A percentile compares a stretch with the other conserved stretches of the same genome.
These are phyloP conservation scores for Firmiana major DNA, from an alignment of 345 rosid genomes.

Conservation along the genomic window DNA sequence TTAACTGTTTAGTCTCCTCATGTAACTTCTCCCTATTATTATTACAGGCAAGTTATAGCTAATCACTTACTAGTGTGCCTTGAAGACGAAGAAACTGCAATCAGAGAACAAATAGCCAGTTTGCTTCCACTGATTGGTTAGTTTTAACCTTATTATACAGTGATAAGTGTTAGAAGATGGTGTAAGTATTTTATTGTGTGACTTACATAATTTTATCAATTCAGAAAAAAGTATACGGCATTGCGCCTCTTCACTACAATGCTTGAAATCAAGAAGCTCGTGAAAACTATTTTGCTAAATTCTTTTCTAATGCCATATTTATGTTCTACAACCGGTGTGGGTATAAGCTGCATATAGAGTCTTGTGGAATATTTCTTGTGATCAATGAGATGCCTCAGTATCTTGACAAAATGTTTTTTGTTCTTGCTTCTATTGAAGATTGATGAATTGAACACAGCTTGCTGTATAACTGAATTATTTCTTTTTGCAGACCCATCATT, in stretches of 20 bases:
- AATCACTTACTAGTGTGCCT: conserved; percentile 57
- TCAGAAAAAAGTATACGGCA: neutral
- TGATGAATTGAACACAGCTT: neutral
- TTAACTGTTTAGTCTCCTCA: conserved; percentile 11
- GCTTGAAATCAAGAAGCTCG: too few species aligned
- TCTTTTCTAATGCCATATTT: neutral
- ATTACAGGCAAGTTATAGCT: conserved; percentile 65
- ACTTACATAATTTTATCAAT: neutral
- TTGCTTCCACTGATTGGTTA: conserved; percentile 65
- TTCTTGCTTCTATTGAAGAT: neutral
- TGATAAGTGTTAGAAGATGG: neutral
- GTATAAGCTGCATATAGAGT: neutral
- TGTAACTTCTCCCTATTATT: conserved; percentile 14
- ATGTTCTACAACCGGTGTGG: neutral
- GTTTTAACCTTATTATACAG: conserved; percentile 20
- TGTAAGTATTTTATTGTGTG: neutral
- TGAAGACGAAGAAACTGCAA: conserved; percentile 50
- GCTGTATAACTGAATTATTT: conserved; percentile 9
- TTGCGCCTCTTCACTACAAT: neutral
- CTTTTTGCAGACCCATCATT: conserved; percentile 61
- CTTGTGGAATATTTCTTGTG: neutral
- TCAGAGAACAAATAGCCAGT: conserved; percentile 46
- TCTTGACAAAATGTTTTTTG: neutral
- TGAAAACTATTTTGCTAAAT: neutral
- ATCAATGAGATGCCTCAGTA: neutral